These are phyloP conservation scores for Termitomyces sp. DNA, from an alignment of 768 basidiomycete genomes.

Conservation along the genomic window DNA sequence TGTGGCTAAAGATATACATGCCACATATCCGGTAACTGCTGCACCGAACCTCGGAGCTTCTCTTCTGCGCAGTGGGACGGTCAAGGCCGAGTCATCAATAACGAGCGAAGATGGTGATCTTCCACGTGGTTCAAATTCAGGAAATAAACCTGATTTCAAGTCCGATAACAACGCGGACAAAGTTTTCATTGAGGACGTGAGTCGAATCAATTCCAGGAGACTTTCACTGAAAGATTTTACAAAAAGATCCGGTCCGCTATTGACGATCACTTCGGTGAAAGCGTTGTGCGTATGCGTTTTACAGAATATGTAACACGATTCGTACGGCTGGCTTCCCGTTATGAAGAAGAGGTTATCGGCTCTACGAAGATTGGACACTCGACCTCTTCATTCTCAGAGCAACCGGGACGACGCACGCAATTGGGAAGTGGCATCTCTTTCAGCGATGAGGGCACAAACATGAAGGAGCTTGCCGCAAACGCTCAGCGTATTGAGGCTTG, in stretches of 20 bases:
- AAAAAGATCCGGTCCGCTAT: constrained; percentile 80
- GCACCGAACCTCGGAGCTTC: constrained; percentile 38
- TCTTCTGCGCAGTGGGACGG: constrained; percentile 54
- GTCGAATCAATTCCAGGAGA: constrained; percentile 24
- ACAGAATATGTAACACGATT: constrained; percentile 88
- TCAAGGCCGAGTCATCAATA: constrained; percentile 61
- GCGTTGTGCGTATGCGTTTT: constrained; percentile 82
- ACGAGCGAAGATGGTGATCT: constrained; percentile 65
- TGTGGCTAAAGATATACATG: constrained; percentile 81
- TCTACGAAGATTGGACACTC: constrained; percentile 75
- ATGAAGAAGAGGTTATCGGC: constrained; percentile 84
- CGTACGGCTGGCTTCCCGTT: constrained; percentile 83
- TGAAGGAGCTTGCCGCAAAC: constrained; percentile 72
- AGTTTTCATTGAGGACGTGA: constrained; percentile 90
- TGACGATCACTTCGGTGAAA: constrained; percentile 89
- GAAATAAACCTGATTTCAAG: constrained; percentile 57
- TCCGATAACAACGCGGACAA: constrained; percentile 69
- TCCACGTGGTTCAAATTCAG: constrained; percentile 55
- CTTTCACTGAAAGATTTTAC: constrained; percentile 1
- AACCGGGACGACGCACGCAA: constrained; percentile 38
- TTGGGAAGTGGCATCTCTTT: constrained; percentile 85
- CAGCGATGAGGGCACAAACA: constrained; percentile 60
- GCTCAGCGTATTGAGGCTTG: constrained; percentile 90
- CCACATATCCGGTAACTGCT: constrained; percentile 44
- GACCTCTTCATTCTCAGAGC: constrained; percentile 47